Base-by-base conservation (phyloP, 768 basidiomycete genomes). In the Mycena vitilis region DNA sequence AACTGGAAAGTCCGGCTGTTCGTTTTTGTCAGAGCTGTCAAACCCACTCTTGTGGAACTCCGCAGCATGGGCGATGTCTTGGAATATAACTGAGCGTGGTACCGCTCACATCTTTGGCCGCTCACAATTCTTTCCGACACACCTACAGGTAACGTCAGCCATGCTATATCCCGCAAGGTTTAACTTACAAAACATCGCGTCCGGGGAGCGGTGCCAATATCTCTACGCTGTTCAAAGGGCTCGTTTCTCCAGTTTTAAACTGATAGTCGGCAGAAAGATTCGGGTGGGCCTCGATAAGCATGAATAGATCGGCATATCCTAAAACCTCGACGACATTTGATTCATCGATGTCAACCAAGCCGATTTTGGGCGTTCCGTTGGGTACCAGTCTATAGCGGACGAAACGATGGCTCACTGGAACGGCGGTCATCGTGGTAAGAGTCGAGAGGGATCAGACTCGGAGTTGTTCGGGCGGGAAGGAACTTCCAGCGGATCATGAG, bases 1-100 rank as follows among this genome's bases (percentile, higher is more conserved):
- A 8, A 72, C 71, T 4, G 71, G 71, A 18, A 69, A 69, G 38
- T 72, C 71, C 1, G 71, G 71, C 44, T 72, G 71, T 34, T 66
- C 71, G 44, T 69, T 70, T 30, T 69, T 72, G 37, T 69, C 68
- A 10, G 71, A 72, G 40, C 65, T 70, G 60, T 72, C 71, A 59
- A 72, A 72, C 5, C 71, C 71, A 48, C 68, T 70, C 47, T 69
- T 67, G 65, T 72, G 71, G 58, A 72, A 72, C 55, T 72, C 71
- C 22, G 68, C 66, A 1, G 71, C 71, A 34, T 72, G 71, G 5
- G 71, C 71, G 8, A 65, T 65, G 34, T 69, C 68, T 69, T 25
- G 23, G 20, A 20, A 30, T 30, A 30, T 30, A 30, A 30, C 5
- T 30, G 30, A 30, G 30, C 30, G 3, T 30, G 30, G 30, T 30